Evolutionary conservation across 192 early-diverging fungal genomes (phyloP).

Genomic region (Allomyces macrogynus): DNA sequence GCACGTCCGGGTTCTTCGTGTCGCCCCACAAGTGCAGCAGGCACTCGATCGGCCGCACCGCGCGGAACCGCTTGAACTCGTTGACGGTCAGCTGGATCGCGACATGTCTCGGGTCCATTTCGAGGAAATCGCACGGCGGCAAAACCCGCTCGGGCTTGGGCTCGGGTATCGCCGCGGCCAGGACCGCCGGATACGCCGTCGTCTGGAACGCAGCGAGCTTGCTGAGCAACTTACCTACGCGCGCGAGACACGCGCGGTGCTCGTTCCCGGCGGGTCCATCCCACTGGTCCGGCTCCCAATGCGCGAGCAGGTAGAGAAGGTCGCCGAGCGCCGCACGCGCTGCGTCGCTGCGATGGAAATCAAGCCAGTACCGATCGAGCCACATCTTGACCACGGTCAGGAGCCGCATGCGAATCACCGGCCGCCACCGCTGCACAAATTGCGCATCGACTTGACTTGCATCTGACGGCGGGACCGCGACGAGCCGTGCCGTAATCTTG

Average conservation of each 20-base stretch:
- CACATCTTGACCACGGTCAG: conserved; percentile 1
- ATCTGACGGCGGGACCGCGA: background rate
- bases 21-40: conserved; percentile 2
- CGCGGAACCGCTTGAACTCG: conserved; percentile 1
- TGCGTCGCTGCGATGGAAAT: background rate
- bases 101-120: conserved; percentile 3
- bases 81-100: conserved; percentile 1
- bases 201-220: background rate
- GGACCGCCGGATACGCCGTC: background rate
- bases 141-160: too few species aligned
- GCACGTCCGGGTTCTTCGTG: background rate
- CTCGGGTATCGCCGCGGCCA: background rate
- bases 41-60: conserved; percentile 3
- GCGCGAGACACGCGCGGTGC: background rate
- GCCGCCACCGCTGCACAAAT: conserved; percentile 1
- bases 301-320: background rate
- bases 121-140: conserved; percentile 2
- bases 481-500: background rate
- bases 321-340: background rate
- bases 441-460: background rate
- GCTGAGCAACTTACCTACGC: background rate
- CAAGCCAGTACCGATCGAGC: conserved; percentile 3
- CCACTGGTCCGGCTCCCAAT: background rate
- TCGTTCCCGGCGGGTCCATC: background rate
- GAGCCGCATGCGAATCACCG: background rate